Conservation (phyloP, 2,329 filamentous ascomycete genomes). For the Pseudogymnoascus sp. region DNA sequence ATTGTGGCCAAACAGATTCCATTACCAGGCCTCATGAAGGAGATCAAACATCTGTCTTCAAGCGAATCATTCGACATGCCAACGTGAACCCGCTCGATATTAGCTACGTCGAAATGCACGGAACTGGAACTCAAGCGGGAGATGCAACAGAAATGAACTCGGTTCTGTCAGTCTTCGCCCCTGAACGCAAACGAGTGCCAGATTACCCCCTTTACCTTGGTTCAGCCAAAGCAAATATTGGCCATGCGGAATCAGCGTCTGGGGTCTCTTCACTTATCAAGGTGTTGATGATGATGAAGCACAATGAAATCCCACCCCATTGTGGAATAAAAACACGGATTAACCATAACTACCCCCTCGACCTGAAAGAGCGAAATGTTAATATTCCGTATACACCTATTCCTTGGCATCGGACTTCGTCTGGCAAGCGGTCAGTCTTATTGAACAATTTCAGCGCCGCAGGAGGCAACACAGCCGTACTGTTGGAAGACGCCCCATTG, state of each 20-base stretch:
- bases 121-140: constrained; percentile 75
- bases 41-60: constrained; percentile 63
- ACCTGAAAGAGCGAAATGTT: constrained; percentile 29
- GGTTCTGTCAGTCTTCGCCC: not conserved
- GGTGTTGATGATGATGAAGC: constrained; percentile 24
- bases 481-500: constrained; percentile 20
- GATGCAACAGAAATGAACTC: constrained; percentile 67
- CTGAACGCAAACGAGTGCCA: constrained; percentile 33
- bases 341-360: constrained; percentile 23
- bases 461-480: constrained; percentile 20
- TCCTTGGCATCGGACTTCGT: constrained; percentile 28
- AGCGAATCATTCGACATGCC: constrained; percentile 48
- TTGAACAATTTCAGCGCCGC: constrained; percentile 43
- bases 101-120: constrained; percentile 79
- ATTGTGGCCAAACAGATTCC: constrained; percentile 69
- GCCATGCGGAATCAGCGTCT: constrained; percentile 22
- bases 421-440: constrained; percentile 31
- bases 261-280: constrained; percentile 25
- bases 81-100: constrained; percentile 70
- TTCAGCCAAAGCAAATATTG: constrained; percentile 18
- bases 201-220: constrained; percentile 46
- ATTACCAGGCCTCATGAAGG: constrained; percentile 75
- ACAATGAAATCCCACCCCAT: constrained; percentile 23
- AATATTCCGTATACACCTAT: constrained; percentile 19
- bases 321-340: constrained; percentile 28